A percentile compares a stretch with the other conserved stretches of the same genome.
phyloP scores from a whole-genome alignment of 1,284 basidiomycete genomes.

The Flammula alnicola region DNA sequence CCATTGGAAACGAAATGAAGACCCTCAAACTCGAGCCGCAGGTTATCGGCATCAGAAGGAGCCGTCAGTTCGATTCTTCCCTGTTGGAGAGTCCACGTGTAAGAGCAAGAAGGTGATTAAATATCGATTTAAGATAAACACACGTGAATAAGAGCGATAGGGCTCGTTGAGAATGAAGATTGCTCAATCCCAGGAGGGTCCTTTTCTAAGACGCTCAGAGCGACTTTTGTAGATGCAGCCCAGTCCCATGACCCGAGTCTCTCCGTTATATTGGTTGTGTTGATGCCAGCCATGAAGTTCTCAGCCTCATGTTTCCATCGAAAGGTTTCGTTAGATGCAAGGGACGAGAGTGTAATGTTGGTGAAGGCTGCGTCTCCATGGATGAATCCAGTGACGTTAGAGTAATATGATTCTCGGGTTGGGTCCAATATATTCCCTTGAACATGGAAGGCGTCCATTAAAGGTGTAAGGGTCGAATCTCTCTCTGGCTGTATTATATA shows the following conservation, averaged over 20 bases:
- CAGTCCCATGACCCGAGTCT: slow-evolving; percentile 70
- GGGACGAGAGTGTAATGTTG: slow-evolving; percentile 60
- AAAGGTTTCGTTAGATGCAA: slow-evolving; percentile 37
- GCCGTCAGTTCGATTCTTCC: slow-evolving; percentile 73
- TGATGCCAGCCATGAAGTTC: slow-evolving; percentile 48
- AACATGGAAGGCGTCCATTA: slow-evolving; percentile 56
- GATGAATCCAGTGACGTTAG: slow-evolving; percentile 78
- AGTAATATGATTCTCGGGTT: slow-evolving; percentile 61
- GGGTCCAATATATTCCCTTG: slow-evolving; percentile 52
- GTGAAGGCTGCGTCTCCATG: slow-evolving; percentile 62
- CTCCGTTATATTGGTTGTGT: slow-evolving; percentile 54
- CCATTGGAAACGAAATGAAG: slow-evolving; percentile 81
- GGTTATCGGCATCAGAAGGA: slow-evolving; percentile 51
- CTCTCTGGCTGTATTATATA: slow-evolving; percentile 48
- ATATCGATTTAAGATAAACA: slow-evolving; percentile 31
- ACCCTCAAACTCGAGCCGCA: slow-evolving; percentile 75
- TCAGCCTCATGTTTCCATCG: slow-evolving; percentile 57
- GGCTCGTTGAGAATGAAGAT: slow-evolving; percentile 38
- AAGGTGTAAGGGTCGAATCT: slow-evolving; percentile 47
- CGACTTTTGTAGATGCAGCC: slow-evolving; percentile 62
- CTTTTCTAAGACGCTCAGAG: slow-evolving; percentile 70
- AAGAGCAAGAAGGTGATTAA: slow-evolving; percentile 3
- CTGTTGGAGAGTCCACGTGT: slow-evolving; percentile 40
- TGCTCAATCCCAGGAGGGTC: slow-evolving; percentile 36
- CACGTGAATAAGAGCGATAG: slow-evolving; percentile 68